Conservation (phyloP, 805 yeast species). For the Priceomyces carsonii region DNA sequence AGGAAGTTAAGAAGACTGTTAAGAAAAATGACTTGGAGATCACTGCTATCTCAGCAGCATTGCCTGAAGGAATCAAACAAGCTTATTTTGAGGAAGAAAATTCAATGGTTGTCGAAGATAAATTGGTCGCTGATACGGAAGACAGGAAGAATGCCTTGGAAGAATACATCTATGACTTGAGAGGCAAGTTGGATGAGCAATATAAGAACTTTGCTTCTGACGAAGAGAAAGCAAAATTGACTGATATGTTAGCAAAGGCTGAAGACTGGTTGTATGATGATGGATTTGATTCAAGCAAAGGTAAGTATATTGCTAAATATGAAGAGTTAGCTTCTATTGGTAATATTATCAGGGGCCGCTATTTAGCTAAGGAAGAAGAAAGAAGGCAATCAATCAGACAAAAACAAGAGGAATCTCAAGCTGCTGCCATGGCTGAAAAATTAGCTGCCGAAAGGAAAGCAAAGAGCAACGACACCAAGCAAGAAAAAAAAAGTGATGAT, state of each 20-base stretch:
- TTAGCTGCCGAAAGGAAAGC: slow-evolving; percentile 77
- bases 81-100: slow-evolving; percentile 78
- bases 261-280: slow-evolving; percentile 99
- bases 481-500: slow-evolving; percentile 20
- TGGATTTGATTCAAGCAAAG: slow-evolving; percentile 95
- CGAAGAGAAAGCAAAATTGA: slow-evolving; percentile 81
- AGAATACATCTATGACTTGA: slow-evolving; percentile 96
- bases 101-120: slow-evolving; percentile 84
- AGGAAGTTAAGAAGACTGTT: slow-evolving; percentile 88
- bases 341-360: slow-evolving; percentile 94
- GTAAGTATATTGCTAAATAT: slow-evolving; percentile 94
- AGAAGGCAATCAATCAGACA: slow-evolving; percentile 85
- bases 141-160: slow-evolving; percentile 97
- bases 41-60: slow-evolving; percentile 59
- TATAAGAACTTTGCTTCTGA: slow-evolving; percentile 87
- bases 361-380: slow-evolving; percentile 91
- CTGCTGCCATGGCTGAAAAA: slow-evolving; percentile 86
- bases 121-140: slow-evolving; percentile 97
- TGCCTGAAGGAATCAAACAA: slow-evolving; percentile 56
- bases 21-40: slow-evolving; percentile 81
- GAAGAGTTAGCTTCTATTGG: slow-evolving; percentile 96
- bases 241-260: slow-evolving; percentile 72
- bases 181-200: slow-evolving; percentile 94
- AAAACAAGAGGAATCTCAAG: slow-evolving; percentile 84
- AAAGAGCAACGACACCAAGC: slow-evolving; percentile 20